Percentiles rank a stretch among this genome's conserved stretches.
Conservation (phyloP, 1,284 basidiomycete genomes). For the Tylopilus sp. region DNA sequence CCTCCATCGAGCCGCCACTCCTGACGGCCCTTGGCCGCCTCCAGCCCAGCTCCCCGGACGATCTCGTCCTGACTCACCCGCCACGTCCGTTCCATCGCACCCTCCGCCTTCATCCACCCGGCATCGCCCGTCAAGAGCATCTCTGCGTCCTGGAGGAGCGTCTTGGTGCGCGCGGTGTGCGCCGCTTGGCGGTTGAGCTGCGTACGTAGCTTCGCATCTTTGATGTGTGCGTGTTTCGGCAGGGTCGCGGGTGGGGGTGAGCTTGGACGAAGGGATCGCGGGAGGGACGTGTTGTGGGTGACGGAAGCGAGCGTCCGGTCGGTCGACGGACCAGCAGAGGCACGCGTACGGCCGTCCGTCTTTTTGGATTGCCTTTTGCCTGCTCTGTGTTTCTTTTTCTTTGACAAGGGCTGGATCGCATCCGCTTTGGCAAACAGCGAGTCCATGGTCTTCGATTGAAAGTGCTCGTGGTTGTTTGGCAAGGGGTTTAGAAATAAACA, state of each 20-base stretch:
- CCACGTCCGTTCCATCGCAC: constrained; percentile 86
- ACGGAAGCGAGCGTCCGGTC: constrained; percentile 62
- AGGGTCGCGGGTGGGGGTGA: constrained; percentile 41
- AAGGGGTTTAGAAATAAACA: constrained; percentile 18
- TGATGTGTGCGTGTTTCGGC: constrained; percentile 56
- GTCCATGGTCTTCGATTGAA: constrained; percentile 46
- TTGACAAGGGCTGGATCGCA: constrained; percentile 47
- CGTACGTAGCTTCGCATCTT: constrained; percentile 70
- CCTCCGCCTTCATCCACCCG: constrained; percentile 70
- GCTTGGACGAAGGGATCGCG: constrained; percentile 53
- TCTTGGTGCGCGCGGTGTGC: constrained; percentile 53
- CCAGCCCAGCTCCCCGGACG: constrained; percentile 60
- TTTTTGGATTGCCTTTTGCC: constrained; percentile 22
- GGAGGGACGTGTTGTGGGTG: constrained; percentile 48
- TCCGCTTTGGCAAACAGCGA: constrained; percentile 67
- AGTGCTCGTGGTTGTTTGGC: constrained; percentile 9
- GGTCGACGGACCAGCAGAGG: constrained; percentile 18
- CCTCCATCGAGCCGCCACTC: constrained; percentile 88
- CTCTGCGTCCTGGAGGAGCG: constrained; percentile 60
- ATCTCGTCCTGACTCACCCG: constrained; percentile 82
- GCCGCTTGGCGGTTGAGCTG: constrained; percentile 59
- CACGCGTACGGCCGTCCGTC: constrained; percentile 5
- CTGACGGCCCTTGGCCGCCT: constrained; percentile 69
- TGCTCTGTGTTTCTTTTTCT: constrained; percentile 35
- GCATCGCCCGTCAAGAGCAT: constrained; percentile 59